Evolutionary conservation across 495 filamentous ascomycete genomes (phyloP), one percentile per base, ranked within the genome.

Genomic region (Rhizodiscina lignyota): DNA sequence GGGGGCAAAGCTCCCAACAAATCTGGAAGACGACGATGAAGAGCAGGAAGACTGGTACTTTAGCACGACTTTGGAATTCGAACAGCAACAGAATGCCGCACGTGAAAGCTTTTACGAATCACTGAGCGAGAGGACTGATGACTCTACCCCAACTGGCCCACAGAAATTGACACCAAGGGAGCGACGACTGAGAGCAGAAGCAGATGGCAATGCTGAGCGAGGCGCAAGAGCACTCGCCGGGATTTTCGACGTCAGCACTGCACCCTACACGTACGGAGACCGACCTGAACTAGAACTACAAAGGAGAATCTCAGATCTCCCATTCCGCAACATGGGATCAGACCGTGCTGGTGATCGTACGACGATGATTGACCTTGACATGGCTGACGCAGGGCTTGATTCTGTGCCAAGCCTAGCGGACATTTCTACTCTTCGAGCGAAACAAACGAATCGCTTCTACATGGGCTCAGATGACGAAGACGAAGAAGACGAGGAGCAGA

Each of bases 1-100:
- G 24, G 83, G 85, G 36, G 83, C 83, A n/a, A n/a, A n/a, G n/a
- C n/a, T n/a, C n/a, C n/a, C n/a, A n/a, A n/a, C n/a, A n/a, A n/a
- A n/a, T n/a, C n/a, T n/a, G n/a, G n/a, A n/a, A n/a, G n/a, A n/a
- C n/a, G n/a, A n/a, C n/a, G n/a, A 57, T n/a, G 61, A 68, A 13
- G 10, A 10, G 5, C 62, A 68, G 24, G 78, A 85, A 39, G 79
- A 87, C 44, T 94, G 89, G 83, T 93, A 87, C 45, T 94, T 94
- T 48, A 85, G 79, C 49, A 84, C 79, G 0, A 89, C 83, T 0
- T 76, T 81, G 37, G 79, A 74, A 6, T 92, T 93, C 50, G 78
- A 91, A 47, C 66, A 73, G 38, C 39, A 39, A 11, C n/a, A n/a
- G n/a, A n/a, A n/a, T n/a, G n/a, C n/a, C 43, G 53, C 22, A 36